A percentile compares a stretch with the other conserved stretches of the same genome.
phyloP scores from a whole-genome alignment of 2,329 filamentous ascomycete genomes.

The Diaporthe vexans region DNA sequence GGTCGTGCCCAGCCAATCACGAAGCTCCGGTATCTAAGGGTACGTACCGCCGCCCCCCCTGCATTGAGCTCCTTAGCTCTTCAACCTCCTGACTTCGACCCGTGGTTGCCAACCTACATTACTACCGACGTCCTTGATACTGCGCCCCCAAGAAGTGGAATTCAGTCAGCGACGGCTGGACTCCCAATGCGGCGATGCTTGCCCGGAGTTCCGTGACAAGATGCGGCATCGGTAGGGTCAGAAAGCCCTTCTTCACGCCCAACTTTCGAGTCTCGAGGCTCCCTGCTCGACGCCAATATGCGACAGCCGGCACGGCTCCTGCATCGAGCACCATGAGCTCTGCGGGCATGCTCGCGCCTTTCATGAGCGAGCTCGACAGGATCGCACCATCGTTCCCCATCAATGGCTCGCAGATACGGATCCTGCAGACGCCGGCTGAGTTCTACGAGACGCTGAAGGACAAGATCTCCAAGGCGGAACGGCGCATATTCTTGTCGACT shows the following conservation, averaged over 20 bases:
- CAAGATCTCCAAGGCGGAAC: conserved; percentile 85
- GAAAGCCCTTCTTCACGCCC: conserved; percentile 38
- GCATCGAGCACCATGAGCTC: conserved; percentile 46
- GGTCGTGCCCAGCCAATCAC: conserved; percentile 44
- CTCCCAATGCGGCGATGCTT: conserved; percentile 49
- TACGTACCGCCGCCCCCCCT: conserved; percentile 42
- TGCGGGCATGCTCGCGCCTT: conserved; percentile 63
- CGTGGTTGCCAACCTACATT: not conserved
- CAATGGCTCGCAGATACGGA: conserved; percentile 81
- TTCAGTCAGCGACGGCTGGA: no score
- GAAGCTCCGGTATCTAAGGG: conserved; percentile 40
- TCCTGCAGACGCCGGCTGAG: conserved; percentile 84
- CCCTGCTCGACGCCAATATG: conserved; percentile 40
- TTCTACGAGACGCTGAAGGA: conserved; percentile 94
- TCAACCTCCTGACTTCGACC: not conserved
- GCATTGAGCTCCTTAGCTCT: conserved; percentile 36
- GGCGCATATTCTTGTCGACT: conserved; percentile 91
- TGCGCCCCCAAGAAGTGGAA: conserved; percentile 1
- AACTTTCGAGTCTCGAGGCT: conserved; percentile 31
- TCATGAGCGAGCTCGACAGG: conserved; percentile 83
- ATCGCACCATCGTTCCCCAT: conserved; percentile 94
- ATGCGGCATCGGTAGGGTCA: conserved; percentile 38
- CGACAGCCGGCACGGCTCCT: conserved; percentile 38
- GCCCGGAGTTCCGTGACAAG: conserved; percentile 48
- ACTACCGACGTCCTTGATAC: not conserved